Conservation (phyloP, 2,329 filamentous ascomycete species). For the Sporothrix variecibatus region DNA sequence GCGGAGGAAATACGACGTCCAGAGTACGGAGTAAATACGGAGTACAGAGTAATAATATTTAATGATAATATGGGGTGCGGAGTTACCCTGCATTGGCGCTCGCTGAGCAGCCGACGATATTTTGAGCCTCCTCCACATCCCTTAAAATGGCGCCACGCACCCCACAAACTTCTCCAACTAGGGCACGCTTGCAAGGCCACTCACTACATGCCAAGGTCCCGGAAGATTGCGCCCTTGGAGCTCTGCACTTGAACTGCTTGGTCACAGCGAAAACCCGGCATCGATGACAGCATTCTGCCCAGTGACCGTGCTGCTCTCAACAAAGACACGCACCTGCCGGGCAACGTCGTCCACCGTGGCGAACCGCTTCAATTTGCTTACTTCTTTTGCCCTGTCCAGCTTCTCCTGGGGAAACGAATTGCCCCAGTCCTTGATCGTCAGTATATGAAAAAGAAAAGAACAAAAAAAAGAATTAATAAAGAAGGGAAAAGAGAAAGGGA, state of each 20-base stretch:
- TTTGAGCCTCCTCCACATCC: background rate
- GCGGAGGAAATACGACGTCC: too few species aligned
- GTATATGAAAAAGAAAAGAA: background rate
- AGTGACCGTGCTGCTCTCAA: constrained; percentile 29
- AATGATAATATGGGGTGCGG: too few species aligned
- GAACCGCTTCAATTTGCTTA: constrained; percentile 60
- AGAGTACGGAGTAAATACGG: background rate
- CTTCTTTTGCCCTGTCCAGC: constrained; percentile 55
- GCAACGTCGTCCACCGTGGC: constrained; percentile 51
- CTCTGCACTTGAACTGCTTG: too few species aligned
- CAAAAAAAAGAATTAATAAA: constrained; percentile 22
- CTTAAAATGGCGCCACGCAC: background rate
- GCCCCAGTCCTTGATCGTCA: constrained; percentile 58
- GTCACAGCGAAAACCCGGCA: constrained; percentile 28
- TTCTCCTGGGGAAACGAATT: constrained; percentile 57
- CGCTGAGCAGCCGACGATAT: background rate
- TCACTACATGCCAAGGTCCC: too few species aligned
- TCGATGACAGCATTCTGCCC: constrained; percentile 31
- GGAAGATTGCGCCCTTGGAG: too few species aligned
- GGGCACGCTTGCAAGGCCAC: background rate
- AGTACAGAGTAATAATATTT: background rate
- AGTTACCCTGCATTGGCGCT: too few species aligned
- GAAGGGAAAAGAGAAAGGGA: background rate
- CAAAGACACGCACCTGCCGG: constrained; percentile 28
- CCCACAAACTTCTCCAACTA: background rate